Evolutionary conservation across 257 asterid species (phyloP).

Genomic region (Solanum neorickii): DNA sequence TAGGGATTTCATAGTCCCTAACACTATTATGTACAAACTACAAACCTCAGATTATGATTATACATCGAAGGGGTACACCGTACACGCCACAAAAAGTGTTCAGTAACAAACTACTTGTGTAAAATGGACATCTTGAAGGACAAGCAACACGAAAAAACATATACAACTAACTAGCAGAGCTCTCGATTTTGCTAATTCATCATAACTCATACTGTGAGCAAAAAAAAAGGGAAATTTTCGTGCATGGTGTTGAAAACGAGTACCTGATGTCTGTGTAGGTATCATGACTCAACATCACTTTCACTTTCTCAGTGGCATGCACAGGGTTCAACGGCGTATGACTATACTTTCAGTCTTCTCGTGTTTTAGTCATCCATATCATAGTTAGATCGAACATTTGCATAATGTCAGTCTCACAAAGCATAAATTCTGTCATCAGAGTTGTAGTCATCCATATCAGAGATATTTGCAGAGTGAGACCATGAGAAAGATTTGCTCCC

Average conservation of each 20-base stretch:
- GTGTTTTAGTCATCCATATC: background rate
- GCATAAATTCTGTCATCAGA: slow-evolving; percentile 92
- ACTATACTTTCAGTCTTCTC: background rate
- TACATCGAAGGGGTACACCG: background rate
- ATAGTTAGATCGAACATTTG: background rate
- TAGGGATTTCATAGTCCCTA: background rate
- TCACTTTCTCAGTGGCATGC: background rate
- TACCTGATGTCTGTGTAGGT: background rate
- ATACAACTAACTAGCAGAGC: background rate
- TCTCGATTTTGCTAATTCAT: background rate
- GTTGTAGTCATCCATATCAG: slow-evolving; percentile 73
- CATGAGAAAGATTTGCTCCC: slow-evolving; percentile 94
- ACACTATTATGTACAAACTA: background rate
- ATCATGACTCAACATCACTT: background rate
- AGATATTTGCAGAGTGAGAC: slow-evolving; percentile 66
- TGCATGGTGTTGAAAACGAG: background rate
- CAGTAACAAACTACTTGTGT: background rate
- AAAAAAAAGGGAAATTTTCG: background rate
- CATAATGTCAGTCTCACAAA: slow-evolving; percentile 19
- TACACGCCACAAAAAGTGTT: background rate
- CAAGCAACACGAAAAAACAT: background rate
- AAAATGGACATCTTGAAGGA: background rate
- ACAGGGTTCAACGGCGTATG: background rate
- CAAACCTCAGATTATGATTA: background rate
- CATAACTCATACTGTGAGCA: background rate